phyloP scores from a whole-genome alignment of 2,329 filamentous ascomycete genomes.

The Lizonia empirigonia region DNA sequence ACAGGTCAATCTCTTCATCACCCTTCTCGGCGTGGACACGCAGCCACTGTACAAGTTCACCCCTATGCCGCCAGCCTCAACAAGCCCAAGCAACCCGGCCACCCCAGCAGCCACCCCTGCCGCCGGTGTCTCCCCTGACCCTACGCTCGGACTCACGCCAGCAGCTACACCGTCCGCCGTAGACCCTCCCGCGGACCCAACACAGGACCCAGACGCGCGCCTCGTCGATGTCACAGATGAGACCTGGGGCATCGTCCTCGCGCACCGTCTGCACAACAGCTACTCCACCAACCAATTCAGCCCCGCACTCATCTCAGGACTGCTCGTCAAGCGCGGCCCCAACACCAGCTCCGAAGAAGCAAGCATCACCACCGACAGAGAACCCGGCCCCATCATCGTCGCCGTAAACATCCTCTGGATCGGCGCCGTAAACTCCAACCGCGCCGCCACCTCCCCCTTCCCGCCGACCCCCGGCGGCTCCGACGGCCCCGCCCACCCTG shows the following conservation, averaged over 20 bases:
- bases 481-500: slow-evolving; percentile 19
- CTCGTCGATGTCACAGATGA: slow-evolving; percentile 76
- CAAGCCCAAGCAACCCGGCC: slow-evolving; percentile 22
- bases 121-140: slow-evolving; percentile 44
- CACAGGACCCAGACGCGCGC: slow-evolving; percentile 65
- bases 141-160: slow-evolving; percentile 60
- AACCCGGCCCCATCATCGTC: slow-evolving; percentile 42
- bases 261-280: slow-evolving; percentile 58
- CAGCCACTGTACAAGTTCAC: slow-evolving; percentile 68
- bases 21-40: slow-evolving; percentile 69
- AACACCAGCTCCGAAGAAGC: background rate
- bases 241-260: slow-evolving; percentile 74
- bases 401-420: slow-evolving; percentile 56
- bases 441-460: slow-evolving; percentile 39
- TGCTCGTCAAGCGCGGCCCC: slow-evolving; percentile 51
- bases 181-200: slow-evolving; percentile 51
- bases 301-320: slow-evolving; percentile 50
- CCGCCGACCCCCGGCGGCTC: slow-evolving; percentile 37
- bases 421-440: slow-evolving; percentile 48
- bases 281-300: slow-evolving; percentile 43
- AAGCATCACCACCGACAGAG: slow-evolving; percentile 9
- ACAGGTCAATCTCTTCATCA: slow-evolving; percentile 49
- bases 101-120: slow-evolving; percentile 33
- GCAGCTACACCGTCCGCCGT: slow-evolving; percentile 67
- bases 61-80: slow-evolving; percentile 49